Conservation (phyloP, 2,329 filamentous ascomycete genomes). For the Lasiodiplodia theobromae region DNA sequence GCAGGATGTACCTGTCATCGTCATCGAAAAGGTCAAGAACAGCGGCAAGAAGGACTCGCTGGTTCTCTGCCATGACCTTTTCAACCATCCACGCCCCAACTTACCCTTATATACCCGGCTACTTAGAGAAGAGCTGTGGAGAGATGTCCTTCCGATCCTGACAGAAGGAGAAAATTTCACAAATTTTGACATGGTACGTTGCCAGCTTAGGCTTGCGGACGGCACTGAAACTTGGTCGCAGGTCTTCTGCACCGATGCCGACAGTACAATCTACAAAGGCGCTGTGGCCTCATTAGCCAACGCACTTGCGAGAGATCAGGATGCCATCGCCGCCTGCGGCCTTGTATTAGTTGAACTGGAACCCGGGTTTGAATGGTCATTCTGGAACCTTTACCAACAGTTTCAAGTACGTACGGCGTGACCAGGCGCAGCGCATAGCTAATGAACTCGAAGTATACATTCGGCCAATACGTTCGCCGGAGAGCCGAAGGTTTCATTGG, state of each 20-base stretch:
- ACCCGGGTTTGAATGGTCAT: conserved; percentile 36
- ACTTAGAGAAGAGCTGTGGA: conserved; percentile 35
- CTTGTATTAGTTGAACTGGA: conserved; percentile 36
- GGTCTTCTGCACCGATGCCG: conserved; percentile 37
- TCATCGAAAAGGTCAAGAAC: conserved; percentile 36
- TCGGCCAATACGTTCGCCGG: conserved; percentile 36
- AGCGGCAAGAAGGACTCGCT: conserved; percentile 37
- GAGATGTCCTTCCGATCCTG: conserved; percentile 32
- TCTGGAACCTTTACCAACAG: conserved; percentile 38
- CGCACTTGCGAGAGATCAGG: conserved; percentile 33
- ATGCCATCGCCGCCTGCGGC: conserved; percentile 36
- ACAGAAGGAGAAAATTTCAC: conserved; percentile 32
- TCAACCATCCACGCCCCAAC: conserved; percentile 35
- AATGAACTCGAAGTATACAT: conserved; percentile 31
- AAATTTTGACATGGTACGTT: conserved; percentile 33
- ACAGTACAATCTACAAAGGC: conserved; percentile 36
- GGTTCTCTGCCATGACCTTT: conserved; percentile 36
- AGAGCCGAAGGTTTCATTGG: conserved; percentile 35
- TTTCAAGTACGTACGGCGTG: conserved; percentile 32
- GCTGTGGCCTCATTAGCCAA: conserved; percentile 35
- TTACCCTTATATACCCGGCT: conserved; percentile 32
- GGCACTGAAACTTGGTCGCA: background rate
- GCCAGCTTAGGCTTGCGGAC: too few species aligned
- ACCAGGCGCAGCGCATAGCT: background rate
- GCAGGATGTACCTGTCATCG: conserved; percentile 36